A percentile compares a stretch with the other conserved stretches of the same genome.
Conservation (phyloP, 179 eudicot genomes). For the Beta corolliflora region DNA sequence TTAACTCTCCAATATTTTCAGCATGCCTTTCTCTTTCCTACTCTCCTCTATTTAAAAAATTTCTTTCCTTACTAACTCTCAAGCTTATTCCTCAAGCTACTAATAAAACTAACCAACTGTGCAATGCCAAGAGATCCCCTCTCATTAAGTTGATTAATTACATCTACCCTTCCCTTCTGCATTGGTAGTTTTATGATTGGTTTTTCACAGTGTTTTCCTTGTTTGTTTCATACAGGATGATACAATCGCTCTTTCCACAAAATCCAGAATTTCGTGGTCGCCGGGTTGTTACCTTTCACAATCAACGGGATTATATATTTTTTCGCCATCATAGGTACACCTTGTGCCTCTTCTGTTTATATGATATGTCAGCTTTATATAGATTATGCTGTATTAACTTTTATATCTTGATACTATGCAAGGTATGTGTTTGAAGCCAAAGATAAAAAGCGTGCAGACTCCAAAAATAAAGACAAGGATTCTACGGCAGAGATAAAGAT, state of each 20-base stretch:
- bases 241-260: constrained; percentile 94
- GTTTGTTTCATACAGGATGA: constrained; percentile 46
- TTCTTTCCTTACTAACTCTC: too few relatives aligned
- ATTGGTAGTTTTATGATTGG: background rate
- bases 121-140: too few relatives aligned
- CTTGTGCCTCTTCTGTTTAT: background rate
- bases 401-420: constrained; percentile 8
- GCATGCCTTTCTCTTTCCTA: too few relatives aligned
- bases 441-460: constrained; percentile 53
- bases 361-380: background rate
- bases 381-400: constrained; percentile 13
- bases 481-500: constrained; percentile 35
- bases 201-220: constrained; percentile 19
- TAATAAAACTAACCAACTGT: too few relatives aligned
- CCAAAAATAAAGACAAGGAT: constrained; percentile 49
- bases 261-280: constrained; percentile 92
- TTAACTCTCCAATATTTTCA: too few relatives aligned
- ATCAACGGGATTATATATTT: constrained; percentile 93
- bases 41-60: too few relatives aligned
- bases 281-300: constrained; percentile 93
- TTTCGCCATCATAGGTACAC: constrained; percentile 94
- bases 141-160: too few relatives aligned
- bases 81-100: too few relatives aligned
- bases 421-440: constrained; percentile 80
- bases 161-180: background rate